These are phyloP conservation scores for Prinsepia uniflora DNA, from an alignment of 306 rosid genomes.

Conservation along the genomic window DNA sequence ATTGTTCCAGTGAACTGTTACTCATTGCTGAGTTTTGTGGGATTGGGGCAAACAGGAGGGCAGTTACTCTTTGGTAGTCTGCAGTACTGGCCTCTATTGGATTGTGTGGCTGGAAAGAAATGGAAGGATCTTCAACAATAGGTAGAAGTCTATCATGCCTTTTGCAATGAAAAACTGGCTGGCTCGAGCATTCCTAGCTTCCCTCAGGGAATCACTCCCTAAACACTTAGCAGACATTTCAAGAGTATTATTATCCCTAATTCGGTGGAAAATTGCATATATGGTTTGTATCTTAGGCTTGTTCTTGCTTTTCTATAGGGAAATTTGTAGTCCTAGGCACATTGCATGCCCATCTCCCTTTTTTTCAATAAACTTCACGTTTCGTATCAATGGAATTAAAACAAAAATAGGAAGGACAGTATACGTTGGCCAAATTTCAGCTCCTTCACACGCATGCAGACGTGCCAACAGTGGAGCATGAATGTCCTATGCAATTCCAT, in stretches of 20 bases:
- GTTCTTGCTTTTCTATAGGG: neutral
- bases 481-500: neutral
- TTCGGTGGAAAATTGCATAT: neutral
- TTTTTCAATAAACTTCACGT: neutral
- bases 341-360: neutral
- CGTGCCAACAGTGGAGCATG: neutral
- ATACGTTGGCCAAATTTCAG: neutral
- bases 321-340: neutral
- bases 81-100: neutral
- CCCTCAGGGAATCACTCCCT: neutral
- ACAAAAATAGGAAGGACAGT: neutral
- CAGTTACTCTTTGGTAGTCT: neutral
- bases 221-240: neutral
- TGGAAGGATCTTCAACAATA: neutral
- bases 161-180: too few relatives aligned
- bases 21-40: neutral
- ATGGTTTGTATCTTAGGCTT: neutral
- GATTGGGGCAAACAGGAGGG: neutral
- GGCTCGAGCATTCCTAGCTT: neutral
- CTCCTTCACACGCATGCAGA: neutral
- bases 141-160: neutral
- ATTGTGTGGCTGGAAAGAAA: neutral
- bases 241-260: neutral
- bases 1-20: neutral
- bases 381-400: neutral